Conservation (phyloP, 306 rosid genomes). For the Styphnolobium japonicum region DNA sequence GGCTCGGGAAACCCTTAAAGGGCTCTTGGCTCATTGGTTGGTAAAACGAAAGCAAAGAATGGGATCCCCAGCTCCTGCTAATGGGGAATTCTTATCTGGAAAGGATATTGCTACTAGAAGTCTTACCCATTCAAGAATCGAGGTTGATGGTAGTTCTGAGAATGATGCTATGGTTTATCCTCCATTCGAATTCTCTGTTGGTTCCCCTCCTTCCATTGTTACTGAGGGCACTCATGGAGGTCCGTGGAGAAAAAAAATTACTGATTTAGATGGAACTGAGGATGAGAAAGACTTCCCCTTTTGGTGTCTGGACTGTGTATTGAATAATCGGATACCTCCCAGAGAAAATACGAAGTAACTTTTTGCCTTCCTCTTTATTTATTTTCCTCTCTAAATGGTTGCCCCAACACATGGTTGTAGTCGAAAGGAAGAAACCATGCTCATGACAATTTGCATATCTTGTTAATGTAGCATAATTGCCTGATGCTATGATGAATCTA, state of each 20-base stretch:
- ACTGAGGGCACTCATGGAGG: slow-evolving; percentile 97
- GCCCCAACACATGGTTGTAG: neutral
- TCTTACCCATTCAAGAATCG: slow-evolving; percentile 76
- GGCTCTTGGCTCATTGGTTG: slow-evolving; percentile 92
- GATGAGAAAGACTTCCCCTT: slow-evolving; percentile 96
- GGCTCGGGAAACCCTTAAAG: slow-evolving; percentile 95
- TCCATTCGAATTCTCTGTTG: slow-evolving; percentile 86
- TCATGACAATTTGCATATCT: slow-evolving; percentile 15
- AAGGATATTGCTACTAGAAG: slow-evolving; percentile 75
- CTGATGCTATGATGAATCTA: neutral
- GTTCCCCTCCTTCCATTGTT: slow-evolving; percentile 84
- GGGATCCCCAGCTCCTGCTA: slow-evolving; percentile 68
- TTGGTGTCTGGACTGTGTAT: slow-evolving; percentile 92
- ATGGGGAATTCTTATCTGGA: slow-evolving; percentile 78
- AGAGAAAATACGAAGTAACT: slow-evolving; percentile 93
- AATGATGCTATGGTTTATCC: slow-evolving; percentile 87
- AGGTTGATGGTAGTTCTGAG: slow-evolving; percentile 71
- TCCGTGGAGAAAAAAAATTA: slow-evolving; percentile 93
- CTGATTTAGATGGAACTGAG: slow-evolving; percentile 88
- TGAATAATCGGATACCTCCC: slow-evolving; percentile 84
- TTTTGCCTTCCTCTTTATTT: slow-evolving; percentile 23
- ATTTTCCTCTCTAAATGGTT: slow-evolving; percentile 9
- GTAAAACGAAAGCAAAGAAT: slow-evolving; percentile 70
- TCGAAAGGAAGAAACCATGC: slow-evolving; percentile 14
- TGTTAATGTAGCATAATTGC: slow-evolving; percentile 12